A percentile compares a stretch with the other conserved stretches of the same genome.
These are phyloP conservation scores for Trametes cubensis DNA, from an alignment of 768 basidiomycete genomes.

Conservation along the genomic window DNA sequence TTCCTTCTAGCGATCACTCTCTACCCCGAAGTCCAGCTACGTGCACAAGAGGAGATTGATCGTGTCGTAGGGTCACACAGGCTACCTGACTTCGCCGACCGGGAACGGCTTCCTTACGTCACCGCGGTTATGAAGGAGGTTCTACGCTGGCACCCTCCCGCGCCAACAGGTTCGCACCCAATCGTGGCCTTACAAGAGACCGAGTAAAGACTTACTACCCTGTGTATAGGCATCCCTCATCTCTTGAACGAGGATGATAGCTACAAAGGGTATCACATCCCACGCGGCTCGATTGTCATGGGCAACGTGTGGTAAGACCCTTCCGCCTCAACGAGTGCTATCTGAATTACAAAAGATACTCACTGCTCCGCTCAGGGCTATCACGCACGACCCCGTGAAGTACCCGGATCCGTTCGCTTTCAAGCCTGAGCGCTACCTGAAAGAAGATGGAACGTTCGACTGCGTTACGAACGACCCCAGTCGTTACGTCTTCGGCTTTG, in stretches of 20 bases:
- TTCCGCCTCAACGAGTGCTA: no score
- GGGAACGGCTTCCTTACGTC: slow-evolving; percentile 26
- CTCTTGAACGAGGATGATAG: slow-evolving; percentile 25
- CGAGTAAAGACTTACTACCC: neutral
- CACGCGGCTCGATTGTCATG: slow-evolving; percentile 27
- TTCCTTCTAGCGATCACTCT: slow-evolving; percentile 25
- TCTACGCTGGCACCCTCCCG: slow-evolving; percentile 38
- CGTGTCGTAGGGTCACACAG: slow-evolving; percentile 23
- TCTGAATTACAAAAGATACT: no score
- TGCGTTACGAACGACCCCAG: slow-evolving; percentile 20
- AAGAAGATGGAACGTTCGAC: slow-evolving; percentile 14
- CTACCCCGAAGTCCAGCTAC: slow-evolving; percentile 22
- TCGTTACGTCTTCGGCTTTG: slow-evolving; percentile 18
- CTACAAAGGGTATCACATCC: slow-evolving; percentile 28
- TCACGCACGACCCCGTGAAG: slow-evolving; percentile 14
- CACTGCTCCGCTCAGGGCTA: slow-evolving; percentile 5
- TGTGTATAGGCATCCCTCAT: slow-evolving; percentile 23
- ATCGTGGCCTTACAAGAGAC: neutral
- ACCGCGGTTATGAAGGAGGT: slow-evolving; percentile 33
- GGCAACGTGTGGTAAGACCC: slow-evolving; percentile 30
- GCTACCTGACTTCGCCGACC: slow-evolving; percentile 29
- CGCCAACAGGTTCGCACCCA: neutral
- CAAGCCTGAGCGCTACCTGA: slow-evolving; percentile 20
- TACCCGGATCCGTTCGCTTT: slow-evolving; percentile 20
- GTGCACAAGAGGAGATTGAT: slow-evolving; percentile 28